A percentile compares a stretch with the other conserved stretches of the same genome.
phyloP scores from a whole-genome alignment of 2,329 filamentous ascomycete genomes.

The Phialemonium atrogriseum region DNA sequence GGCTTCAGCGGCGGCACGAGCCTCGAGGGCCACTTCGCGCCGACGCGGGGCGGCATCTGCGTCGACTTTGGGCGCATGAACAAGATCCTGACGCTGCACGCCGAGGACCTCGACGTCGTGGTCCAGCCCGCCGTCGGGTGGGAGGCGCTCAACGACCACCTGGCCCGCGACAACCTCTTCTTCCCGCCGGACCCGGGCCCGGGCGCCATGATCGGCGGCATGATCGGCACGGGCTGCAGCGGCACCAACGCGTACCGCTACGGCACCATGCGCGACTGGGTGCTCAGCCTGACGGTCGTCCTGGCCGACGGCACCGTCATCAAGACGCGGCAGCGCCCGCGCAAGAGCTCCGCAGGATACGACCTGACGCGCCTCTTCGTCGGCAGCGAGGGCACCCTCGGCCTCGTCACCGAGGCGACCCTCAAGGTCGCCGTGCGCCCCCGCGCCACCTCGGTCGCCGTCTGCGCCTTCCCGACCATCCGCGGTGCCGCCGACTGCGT shows the following conservation, averaged over 20 bases:
- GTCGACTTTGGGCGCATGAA: constrained; percentile 85
- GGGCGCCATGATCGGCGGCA: constrained; percentile 85
- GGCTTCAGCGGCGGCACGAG: constrained; percentile 84
- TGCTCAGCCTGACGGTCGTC: constrained; percentile 77
- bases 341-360: constrained; percentile 87
- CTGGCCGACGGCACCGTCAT: constrained; percentile 84
- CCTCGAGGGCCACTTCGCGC: constrained; percentile 80
- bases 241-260: constrained; percentile 90
- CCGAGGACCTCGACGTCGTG: constrained; percentile 67
- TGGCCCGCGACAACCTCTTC: constrained; percentile 68
- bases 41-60: constrained; percentile 75
- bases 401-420: constrained; percentile 83
- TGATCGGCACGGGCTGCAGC: constrained; percentile 65
- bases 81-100: constrained; percentile 67
- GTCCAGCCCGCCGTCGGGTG: constrained; percentile 79
- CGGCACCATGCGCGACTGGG: constrained; percentile 94
- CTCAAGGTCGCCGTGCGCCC: constrained; percentile 80
- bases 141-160: constrained; percentile 74
- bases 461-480: constrained; percentile 51
- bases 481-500: constrained; percentile 73
- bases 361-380: constrained; percentile 86
- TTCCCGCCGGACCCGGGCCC: constrained; percentile 90
- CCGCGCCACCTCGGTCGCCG: constrained; percentile 71
- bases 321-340: constrained; percentile 78
- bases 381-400: constrained; percentile 84